These are phyloP conservation scores for Echites panduratus DNA, from an alignment of 257 asterid species.

Conservation along the genomic window DNA sequence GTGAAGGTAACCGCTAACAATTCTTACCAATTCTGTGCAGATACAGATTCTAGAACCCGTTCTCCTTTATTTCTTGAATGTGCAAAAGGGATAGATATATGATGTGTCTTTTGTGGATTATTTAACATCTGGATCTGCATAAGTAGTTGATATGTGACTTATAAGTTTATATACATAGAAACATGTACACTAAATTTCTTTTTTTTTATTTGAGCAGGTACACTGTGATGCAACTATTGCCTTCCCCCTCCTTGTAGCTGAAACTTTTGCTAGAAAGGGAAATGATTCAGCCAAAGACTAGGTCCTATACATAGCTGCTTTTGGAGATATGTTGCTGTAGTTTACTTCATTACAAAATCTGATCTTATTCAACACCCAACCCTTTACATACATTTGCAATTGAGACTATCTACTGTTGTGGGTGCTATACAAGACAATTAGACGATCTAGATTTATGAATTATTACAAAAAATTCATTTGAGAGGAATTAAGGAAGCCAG, in stretches of 20 bases:
- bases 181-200: background rate
- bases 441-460: no score
- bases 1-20: slow-evolving; percentile 85
- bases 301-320: background rate
- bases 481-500: no score
- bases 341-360: background rate
- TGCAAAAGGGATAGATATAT: no score
- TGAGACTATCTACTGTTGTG: no score
- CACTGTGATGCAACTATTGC: slow-evolving; percentile 95
- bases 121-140: no score
- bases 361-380: background rate
- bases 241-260: slow-evolving; percentile 80
- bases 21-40: background rate
- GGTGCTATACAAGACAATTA: no score
- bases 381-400: no score
- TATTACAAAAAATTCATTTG: no score
- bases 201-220: slow-evolving; percentile 45
- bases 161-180: background rate
- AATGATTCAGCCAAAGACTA: slow-evolving; percentile 10
- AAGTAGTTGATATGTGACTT: no score
- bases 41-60: background rate
- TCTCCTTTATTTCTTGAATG: background rate
- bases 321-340: background rate
- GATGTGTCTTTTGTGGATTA: no score
- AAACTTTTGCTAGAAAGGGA: slow-evolving; percentile 64